Base-by-base conservation (phyloP, 2,329 filamentous ascomycete species). In the Stemphylium lycopersici region DNA sequence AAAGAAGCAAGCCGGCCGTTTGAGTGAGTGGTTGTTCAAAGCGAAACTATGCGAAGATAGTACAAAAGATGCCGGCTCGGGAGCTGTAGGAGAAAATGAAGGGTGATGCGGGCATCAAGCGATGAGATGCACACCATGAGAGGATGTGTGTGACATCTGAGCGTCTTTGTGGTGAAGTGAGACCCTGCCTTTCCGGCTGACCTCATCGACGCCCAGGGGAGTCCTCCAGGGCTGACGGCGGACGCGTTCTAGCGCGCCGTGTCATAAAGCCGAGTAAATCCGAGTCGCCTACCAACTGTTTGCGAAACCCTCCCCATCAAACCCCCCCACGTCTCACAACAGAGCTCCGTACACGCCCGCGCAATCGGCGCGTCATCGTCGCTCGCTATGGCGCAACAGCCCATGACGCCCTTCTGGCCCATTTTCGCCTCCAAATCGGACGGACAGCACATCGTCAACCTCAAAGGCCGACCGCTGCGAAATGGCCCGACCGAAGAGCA, bases 401-500 rank as follows among this genome's bases (percentile, higher is more conserved):
- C 69, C 26, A 53, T 80, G 74, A 79, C 77, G 6, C 72, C 69
- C 26, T 81, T 81, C 70, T 78, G 76, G 60, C 78, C 79, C 32
- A 66, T 83, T 26, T 82, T 81, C 62, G 62, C 77, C 4, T 70
- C 71, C 26, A 76, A 80, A 40, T 83, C 80, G 20, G 81, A 83
- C 64, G 81, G 80, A 42, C 79, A 78, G 62, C 67, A 76, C 22
- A 77, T 81, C 32, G 74, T 79, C 76, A 79, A 72, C 73, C 80
- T 64, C 75, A 84, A 70, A 43, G 68, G 69, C 67, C 80, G 72
- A 69, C 81, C 76, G 70, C 76, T 76, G 72, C 80, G 79, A 59
- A 85, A 85, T 60, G 77, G 78, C 31, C 83, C 83, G 6, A 80
- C 78, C 3, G 69, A 76, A 52, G 76, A 80, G 36, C 83, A 85